Evolutionary conservation across 352 stramenopile genomes (phyloP).

Genomic region (Pythium volutum): DNA sequence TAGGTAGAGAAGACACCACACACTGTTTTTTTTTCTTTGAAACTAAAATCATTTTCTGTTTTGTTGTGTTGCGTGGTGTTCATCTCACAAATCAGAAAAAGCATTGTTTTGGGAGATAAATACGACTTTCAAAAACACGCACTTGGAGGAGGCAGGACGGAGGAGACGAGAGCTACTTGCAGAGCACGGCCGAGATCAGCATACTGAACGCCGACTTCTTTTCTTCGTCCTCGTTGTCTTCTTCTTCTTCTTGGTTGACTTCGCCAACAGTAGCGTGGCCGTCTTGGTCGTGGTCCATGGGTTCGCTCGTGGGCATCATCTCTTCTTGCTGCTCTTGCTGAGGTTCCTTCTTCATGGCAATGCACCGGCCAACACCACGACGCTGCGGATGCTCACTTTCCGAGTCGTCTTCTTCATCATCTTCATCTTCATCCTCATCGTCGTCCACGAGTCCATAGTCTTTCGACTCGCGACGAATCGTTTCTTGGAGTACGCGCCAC

Average conservation of each 20-base stretch:
- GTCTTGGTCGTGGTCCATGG: background rate
- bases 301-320: background rate
- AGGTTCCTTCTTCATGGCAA: conserved; percentile 15
- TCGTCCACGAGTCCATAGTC: conserved; percentile 52
- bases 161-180: too few species aligned
- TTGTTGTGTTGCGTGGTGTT: too few species aligned
- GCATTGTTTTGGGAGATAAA: too few species aligned
- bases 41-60: too few species aligned
- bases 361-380: background rate
- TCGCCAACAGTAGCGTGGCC: background rate
- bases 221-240: conserved; percentile 2
- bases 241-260: conserved; percentile 2
- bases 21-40: too few species aligned
- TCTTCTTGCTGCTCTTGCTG: background rate
- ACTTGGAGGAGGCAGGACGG: too few species aligned
- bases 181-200: conserved; percentile 47
- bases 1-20: too few species aligned
- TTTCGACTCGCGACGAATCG: conserved; percentile 60
- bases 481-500: conserved; percentile 75
- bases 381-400: background rate
- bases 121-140: too few species aligned
- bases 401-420: conserved; percentile 16
- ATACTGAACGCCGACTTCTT: conserved; percentile 37
- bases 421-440: conserved; percentile 29
- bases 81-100: too few species aligned